A percentile compares a stretch with the other conserved stretches of the same genome.
phyloP scores from a whole-genome alignment of 768 basidiomycete species.

The Calocybe indica region DNA sequence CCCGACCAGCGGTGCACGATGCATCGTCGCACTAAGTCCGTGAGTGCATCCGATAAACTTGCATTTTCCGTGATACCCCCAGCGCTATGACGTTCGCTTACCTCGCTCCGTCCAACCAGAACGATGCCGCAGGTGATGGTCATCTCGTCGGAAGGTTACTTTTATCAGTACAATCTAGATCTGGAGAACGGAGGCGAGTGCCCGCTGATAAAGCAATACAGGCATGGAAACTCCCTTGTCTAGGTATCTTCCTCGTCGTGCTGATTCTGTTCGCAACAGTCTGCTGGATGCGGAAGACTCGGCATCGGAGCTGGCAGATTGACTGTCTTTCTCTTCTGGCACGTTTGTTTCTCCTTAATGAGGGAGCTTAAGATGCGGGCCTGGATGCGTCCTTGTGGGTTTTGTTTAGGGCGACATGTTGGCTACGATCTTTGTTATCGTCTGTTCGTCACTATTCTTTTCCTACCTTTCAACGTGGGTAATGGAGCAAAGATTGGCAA shows the following conservation, averaged over 20 bases:
- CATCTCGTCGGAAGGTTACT: conserved; percentile 90
- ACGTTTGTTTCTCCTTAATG: too few species aligned
- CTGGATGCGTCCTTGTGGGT: too few species aligned
- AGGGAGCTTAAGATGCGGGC: too few species aligned
- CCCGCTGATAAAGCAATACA: conserved; percentile 90
- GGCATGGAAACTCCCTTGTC: conserved; percentile 28
- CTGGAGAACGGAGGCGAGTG: conserved; percentile 96
- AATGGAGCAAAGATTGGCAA: too few species aligned
- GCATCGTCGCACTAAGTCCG: conserved; percentile 87
- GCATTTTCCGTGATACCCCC: background rate
- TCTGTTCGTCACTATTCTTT: too few species aligned
- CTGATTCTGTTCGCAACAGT: conserved; percentile 11
- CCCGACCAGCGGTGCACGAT: conserved; percentile 71
- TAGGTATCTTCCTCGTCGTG: background rate
- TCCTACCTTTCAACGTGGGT: too few species aligned
- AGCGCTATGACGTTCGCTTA: background rate
- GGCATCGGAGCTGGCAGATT: conserved; percentile 8
- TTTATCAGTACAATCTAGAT: conserved; percentile 95
- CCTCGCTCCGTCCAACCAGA: conserved; percentile 27
- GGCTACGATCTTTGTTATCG: too few species aligned
- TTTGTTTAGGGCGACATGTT: too few species aligned
- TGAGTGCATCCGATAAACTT: conserved; percentile 31
- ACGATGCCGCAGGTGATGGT: conserved; percentile 98
- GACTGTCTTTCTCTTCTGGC: background rate
- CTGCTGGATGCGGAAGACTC: conserved; percentile 29